Conservation (phyloP, 495 filamentous ascomycete genomes). For the Darksidea phi region DNA sequence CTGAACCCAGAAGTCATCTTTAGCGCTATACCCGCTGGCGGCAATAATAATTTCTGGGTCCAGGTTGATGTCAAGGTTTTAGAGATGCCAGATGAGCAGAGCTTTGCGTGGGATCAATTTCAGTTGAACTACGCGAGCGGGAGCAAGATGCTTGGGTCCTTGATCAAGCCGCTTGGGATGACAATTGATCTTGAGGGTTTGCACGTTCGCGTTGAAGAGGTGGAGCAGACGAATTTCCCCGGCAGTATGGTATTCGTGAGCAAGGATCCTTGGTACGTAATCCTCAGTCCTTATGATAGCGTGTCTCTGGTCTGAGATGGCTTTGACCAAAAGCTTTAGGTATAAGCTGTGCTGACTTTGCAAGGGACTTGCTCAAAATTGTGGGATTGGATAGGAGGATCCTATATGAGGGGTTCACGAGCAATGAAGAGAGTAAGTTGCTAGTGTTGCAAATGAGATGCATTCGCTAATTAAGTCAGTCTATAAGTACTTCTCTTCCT, state of each 20-base stretch:
- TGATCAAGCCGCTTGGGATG: slow-evolving; percentile 24
- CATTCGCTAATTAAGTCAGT: slow-evolving; percentile 1
- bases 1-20: slow-evolving; percentile 1
- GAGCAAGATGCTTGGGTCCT: slow-evolving; percentile 11
- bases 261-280: slow-evolving; percentile 11
- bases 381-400: slow-evolving; percentile 16
- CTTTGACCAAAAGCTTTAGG: too few species aligned
- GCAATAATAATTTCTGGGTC: slow-evolving; percentile 11
- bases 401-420: slow-evolving; percentile 2
- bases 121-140: slow-evolving; percentile 12
- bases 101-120: slow-evolving; percentile 18
- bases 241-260: slow-evolving; percentile 21
- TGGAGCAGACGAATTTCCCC: slow-evolving; percentile 7
- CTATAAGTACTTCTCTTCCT: slow-evolving; percentile 16
- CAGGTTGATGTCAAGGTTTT: slow-evolving; percentile 24
- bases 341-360: too few species aligned
- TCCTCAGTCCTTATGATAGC: too few species aligned
- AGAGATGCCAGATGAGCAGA: neutral
- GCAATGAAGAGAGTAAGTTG: slow-evolving; percentile 18
- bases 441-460: neutral
- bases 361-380: too few species aligned
- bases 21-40: slow-evolving; percentile 7
- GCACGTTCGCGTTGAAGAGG: slow-evolving; percentile 4
- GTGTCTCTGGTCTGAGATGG: too few species aligned
- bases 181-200: slow-evolving; percentile 17